Evolutionary conservation across 2,329 filamentous ascomycete species (phyloP).

Genomic region (Clarireedia monteithiana): DNA sequence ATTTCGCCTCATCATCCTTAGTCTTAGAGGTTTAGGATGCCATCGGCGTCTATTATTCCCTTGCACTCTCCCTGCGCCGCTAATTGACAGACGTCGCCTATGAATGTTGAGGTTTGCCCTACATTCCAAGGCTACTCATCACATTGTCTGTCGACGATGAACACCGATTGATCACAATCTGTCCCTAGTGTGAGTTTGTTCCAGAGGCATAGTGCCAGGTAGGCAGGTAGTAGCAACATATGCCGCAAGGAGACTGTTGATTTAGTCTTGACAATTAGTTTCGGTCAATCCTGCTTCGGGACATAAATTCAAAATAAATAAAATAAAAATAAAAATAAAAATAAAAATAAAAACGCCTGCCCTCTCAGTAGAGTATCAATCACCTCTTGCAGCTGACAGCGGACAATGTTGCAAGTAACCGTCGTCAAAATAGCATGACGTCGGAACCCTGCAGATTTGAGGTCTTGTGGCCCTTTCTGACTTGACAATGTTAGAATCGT

Average conservation of each 20-base stretch:
- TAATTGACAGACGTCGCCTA: slow-evolving; percentile 6
- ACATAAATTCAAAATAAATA: neutral
- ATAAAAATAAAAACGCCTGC: neutral
- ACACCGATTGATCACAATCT: slow-evolving; percentile 11
- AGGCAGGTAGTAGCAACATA: neutral
- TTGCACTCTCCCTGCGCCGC: slow-evolving; percentile 2
- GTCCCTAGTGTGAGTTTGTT: neutral
- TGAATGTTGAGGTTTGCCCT: neutral
- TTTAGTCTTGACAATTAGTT: neutral
- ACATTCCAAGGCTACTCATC: neutral
- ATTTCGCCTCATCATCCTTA: neutral
- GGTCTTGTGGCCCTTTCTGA: slow-evolving; percentile 13
- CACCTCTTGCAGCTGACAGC: slow-evolving; percentile 17
- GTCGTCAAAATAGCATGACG: slow-evolving; percentile 22
- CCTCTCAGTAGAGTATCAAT: slow-evolving; percentile 6
- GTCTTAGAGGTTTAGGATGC: neutral
- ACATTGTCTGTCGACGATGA: slow-evolving; percentile 16
- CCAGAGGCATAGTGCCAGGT: neutral
- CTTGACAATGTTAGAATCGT: slow-evolving; percentile 2
- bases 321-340: too few species aligned
- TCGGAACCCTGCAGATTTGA: slow-evolving; percentile 23
- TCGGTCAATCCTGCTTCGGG: neutral
- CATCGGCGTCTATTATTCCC: slow-evolving; percentile 8
- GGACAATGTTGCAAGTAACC: slow-evolving; percentile 20
- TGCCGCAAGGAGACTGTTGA: neutral